These are phyloP conservation scores for Akanthomyces muscarius DNA, from an alignment of 2,329 filamentous ascomycete species.

Conservation along the genomic window DNA sequence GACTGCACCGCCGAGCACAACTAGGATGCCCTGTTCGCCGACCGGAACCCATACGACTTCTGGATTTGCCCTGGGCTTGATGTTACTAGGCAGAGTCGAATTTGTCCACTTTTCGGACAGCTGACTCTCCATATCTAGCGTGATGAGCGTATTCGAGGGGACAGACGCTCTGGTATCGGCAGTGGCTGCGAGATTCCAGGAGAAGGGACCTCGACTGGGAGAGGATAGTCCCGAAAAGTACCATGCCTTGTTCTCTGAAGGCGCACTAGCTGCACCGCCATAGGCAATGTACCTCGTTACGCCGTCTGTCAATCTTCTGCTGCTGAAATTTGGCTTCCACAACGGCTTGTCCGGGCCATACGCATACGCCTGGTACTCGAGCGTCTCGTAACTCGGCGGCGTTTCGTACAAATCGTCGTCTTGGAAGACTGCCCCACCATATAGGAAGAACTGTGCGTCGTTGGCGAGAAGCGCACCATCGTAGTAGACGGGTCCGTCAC, in stretches of 20 bases:
- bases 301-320: slow-evolving; percentile 36
- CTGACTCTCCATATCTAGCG: slow-evolving; percentile 55
- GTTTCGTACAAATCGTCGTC: slow-evolving; percentile 32
- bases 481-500: slow-evolving; percentile 51
- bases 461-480: slow-evolving; percentile 65
- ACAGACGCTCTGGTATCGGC: slow-evolving; percentile 37
- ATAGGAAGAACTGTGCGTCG: slow-evolving; percentile 58
- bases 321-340: slow-evolving; percentile 43
- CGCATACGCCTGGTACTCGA: slow-evolving; percentile 50
- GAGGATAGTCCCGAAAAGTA: slow-evolving; percentile 65
- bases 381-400: slow-evolving; percentile 41
- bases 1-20: slow-evolving; percentile 72
- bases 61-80: slow-evolving; percentile 56
- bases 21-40: slow-evolving; percentile 68
- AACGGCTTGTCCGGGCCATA: slow-evolving; percentile 43
- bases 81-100: slow-evolving; percentile 42
- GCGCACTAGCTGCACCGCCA: slow-evolving; percentile 60
- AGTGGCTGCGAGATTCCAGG: slow-evolving; percentile 29
- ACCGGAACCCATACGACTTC: slow-evolving; percentile 75
- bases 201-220: slow-evolving; percentile 46
- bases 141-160: slow-evolving; percentile 55
- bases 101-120: slow-evolving; percentile 53
- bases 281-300: slow-evolving; percentile 61
- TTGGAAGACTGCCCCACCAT: slow-evolving; percentile 50
- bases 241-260: slow-evolving; percentile 67